Conservation (phyloP, 2,329 filamentous ascomycete genomes). For the Neurospora sp. region DNA sequence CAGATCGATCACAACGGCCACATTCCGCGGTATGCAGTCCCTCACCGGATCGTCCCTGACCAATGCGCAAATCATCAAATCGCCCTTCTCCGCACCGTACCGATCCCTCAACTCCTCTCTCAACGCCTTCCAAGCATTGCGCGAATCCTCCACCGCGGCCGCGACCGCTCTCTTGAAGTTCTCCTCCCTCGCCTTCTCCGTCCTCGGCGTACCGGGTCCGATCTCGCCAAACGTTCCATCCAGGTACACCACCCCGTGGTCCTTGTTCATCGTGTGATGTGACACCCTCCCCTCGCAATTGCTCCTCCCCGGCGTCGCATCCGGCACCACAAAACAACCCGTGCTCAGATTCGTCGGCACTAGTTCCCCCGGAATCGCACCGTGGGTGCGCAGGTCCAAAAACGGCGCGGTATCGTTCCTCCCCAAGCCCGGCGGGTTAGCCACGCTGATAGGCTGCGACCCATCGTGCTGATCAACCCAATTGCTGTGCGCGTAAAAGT, state of each 20-base stretch:
- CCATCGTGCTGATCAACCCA: conserved; percentile 14
- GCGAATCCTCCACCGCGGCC: conserved; percentile 11
- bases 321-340: conserved; percentile 14
- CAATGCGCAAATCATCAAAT: conserved; percentile 15
- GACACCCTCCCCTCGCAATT: conserved; percentile 14
- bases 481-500: conserved; percentile 18
- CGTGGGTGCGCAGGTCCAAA: conserved; percentile 10
- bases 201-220: conserved; percentile 8
- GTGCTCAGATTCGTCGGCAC: conserved; percentile 14
- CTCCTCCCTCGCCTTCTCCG: conserved; percentile 2
- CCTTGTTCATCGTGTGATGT: conserved; percentile 14
- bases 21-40: conserved; percentile 11
- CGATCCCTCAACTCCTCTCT: conserved; percentile 7
- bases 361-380: conserved; percentile 8
- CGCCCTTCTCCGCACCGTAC: conserved; percentile 10
- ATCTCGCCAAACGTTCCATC: conserved; percentile 13
- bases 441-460: conserved; percentile 10
- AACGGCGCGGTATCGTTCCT: conserved; percentile 13
- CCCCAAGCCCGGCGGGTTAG: conserved; percentile 15
- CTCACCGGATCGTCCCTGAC: conserved; percentile 14
- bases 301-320: conserved; percentile 9
- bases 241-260: conserved; percentile 14
- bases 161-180: conserved; percentile 14
- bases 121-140: conserved; percentile 9
- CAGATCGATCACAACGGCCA: conserved; percentile 10